These are phyloP conservation scores for Phoma sp. DNA, from an alignment of 2,329 filamentous ascomycete species.

Conservation along the genomic window DNA sequence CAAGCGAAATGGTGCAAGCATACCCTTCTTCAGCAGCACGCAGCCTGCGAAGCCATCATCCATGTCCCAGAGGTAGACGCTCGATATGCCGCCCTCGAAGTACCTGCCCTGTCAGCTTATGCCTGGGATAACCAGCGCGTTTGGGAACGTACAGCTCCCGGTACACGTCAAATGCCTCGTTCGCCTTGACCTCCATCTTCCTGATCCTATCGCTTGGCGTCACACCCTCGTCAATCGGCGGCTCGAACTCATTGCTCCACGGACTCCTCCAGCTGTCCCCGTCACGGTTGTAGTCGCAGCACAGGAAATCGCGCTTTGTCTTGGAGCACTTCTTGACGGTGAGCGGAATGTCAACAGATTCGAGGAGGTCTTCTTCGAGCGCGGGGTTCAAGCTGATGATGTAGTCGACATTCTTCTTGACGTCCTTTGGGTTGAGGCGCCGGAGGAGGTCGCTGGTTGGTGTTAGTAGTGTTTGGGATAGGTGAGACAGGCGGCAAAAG, in stretches of 20 bases:
- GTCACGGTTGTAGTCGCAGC: slow-evolving; percentile 99
- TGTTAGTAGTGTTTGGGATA: slow-evolving; percentile 16
- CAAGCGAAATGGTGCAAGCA: slow-evolving; percentile 32
- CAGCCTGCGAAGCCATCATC: slow-evolving; percentile 98
- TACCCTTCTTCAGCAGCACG: slow-evolving; percentile 92
- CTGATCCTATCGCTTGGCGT: slow-evolving; percentile 89
- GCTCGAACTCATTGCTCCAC: slow-evolving; percentile 99
- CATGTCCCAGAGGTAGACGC: slow-evolving; percentile 97
- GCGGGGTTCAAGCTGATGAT: slow-evolving; percentile 89
- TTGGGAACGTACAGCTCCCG: slow-evolving; percentile 71
- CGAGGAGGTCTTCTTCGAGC: slow-evolving; percentile 95
- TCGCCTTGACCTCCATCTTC: slow-evolving; percentile 91
- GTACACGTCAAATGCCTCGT: slow-evolving; percentile 97
- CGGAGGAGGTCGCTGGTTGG: slow-evolving; percentile 87
- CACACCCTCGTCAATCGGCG: slow-evolving; percentile 81
- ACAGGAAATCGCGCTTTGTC: slow-evolving; percentile 91
- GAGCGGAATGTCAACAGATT: slow-evolving; percentile 95
- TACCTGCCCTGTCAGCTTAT: slow-evolving; percentile 60
- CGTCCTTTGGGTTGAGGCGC: slow-evolving; percentile 93
- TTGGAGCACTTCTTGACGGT: slow-evolving; percentile 84
- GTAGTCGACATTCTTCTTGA: slow-evolving; percentile 82
- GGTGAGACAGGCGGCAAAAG: neutral
- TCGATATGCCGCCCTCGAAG: slow-evolving; percentile 94
- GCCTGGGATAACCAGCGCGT: neutral
- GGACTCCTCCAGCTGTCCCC: slow-evolving; percentile 96